Conservation (phyloP, 257 asterid species). For the Solanum gracilifrons region DNA sequence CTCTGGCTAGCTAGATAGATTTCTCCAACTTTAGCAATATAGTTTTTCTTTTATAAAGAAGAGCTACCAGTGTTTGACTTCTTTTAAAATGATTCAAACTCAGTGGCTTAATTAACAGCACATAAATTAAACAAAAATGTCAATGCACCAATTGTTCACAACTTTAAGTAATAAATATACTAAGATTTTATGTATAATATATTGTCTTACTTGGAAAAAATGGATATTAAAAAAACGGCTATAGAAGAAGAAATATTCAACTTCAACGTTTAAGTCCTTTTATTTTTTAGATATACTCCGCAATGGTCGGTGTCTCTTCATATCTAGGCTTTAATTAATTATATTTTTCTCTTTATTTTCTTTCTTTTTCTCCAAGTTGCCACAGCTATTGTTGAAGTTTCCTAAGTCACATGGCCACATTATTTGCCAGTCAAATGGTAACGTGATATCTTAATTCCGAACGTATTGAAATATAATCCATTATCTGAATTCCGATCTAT, state of each 20-base stretch:
- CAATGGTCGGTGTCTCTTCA: slow-evolving; percentile 17
- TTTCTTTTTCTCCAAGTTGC: neutral
- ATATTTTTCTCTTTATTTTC: neutral
- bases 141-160: slow-evolving; percentile 50
- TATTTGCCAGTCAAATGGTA: slow-evolving; percentile 42
- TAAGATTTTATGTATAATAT: neutral
- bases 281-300: slow-evolving; percentile 21
- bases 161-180: neutral
- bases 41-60: slow-evolving; percentile 28
- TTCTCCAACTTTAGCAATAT: slow-evolving; percentile 8
- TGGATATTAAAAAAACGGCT: slow-evolving; percentile 7
- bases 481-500: neutral
- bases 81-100: slow-evolving; percentile 34
- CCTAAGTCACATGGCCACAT: slow-evolving; percentile 26
- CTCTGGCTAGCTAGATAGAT: slow-evolving; percentile 2
- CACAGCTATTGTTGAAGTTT: slow-evolving; percentile 19
- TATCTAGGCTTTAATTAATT: neutral
- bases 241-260: slow-evolving; percentile 46
- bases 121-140: slow-evolving; percentile 28
- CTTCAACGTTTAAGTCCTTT: slow-evolving; percentile 87
- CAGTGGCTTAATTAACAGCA: slow-evolving; percentile 30
- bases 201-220: neutral
- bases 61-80: slow-evolving; percentile 57
- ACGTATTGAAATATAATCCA: neutral
- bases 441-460: neutral